phyloP scores from a whole-genome alignment of 1,284 basidiomycete genomes.

The Melanopsichium pennsylvanicum region DNA sequence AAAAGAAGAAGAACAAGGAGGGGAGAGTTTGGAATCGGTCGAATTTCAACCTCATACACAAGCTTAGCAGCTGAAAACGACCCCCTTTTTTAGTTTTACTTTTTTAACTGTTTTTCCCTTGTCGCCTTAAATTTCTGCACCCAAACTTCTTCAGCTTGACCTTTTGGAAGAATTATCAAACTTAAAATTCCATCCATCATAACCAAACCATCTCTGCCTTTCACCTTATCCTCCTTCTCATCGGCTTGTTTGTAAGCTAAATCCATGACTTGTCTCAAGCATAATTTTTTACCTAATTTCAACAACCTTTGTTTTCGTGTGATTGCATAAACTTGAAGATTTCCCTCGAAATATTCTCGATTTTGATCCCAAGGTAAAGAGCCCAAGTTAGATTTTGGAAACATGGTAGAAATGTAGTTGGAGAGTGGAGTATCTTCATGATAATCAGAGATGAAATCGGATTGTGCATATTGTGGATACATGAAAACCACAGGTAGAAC shows the following conservation, averaged over 20 bases:
- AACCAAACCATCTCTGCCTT: conserved; percentile 79
- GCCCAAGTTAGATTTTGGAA: conserved; percentile 73
- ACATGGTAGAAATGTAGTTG: conserved; percentile 81
- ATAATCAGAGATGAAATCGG: conserved; percentile 87
- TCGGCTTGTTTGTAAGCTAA: conserved; percentile 69
- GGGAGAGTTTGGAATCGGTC: not conserved
- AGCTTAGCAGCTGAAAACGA: conserved; percentile 1
- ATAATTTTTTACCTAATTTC: conserved; percentile 88
- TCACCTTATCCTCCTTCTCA: conserved; percentile 68
- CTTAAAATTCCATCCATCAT: conserved; percentile 84
- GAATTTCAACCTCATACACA: conserved; percentile 30
- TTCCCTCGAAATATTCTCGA: conserved; percentile 75
- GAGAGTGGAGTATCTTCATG: conserved; percentile 84
- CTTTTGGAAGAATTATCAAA: conserved; percentile 84
- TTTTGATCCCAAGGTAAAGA: conserved; percentile 79
- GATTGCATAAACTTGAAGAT: conserved; percentile 82
- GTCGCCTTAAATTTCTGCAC: conserved; percentile 81
- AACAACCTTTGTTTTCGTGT: conserved; percentile 79
- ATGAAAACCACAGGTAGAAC: conserved; percentile 89
- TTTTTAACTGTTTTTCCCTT: conserved; percentile 9
- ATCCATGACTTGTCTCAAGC: conserved; percentile 76
- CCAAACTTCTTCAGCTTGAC: conserved; percentile 80
- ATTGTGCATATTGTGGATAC: conserved; percentile 86
- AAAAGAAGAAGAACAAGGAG: not conserved
- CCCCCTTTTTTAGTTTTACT: not conserved